A percentile compares a stretch with the other conserved stretches of the same genome.
Conservation (phyloP, 306 rosid genomes). For the Datisca glomerata region DNA sequence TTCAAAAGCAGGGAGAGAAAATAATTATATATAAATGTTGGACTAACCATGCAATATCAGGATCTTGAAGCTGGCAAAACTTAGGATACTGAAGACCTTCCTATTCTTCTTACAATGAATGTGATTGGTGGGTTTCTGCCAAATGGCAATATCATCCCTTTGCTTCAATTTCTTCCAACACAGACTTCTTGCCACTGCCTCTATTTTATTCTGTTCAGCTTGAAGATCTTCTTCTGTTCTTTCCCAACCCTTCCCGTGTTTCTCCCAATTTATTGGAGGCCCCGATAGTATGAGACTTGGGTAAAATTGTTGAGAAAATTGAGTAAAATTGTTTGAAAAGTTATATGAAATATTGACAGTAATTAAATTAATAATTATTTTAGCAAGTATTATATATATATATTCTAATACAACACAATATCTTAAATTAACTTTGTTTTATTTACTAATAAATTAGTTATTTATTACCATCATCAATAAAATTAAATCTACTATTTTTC, state of each 20-base stretch:
- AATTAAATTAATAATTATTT: too few relatives aligned
- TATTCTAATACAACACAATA: too few relatives aligned
- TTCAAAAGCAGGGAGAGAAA: neutral
- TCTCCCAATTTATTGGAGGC: slow-evolving; percentile 86
- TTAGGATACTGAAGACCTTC: slow-evolving; percentile 54
- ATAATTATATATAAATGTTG: neutral
- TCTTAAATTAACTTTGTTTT: too few relatives aligned
- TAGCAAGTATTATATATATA: too few relatives aligned
- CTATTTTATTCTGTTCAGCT: slow-evolving; percentile 58
- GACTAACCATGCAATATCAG: slow-evolving; percentile 86
- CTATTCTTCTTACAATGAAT: slow-evolving; percentile 46
- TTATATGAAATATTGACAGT: too few relatives aligned
- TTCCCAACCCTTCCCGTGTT: slow-evolving; percentile 79
- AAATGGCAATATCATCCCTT: slow-evolving; percentile 68
- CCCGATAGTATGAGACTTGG: slow-evolving; percentile 90
- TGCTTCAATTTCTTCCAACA: slow-evolving; percentile 88
- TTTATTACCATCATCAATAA: too few relatives aligned
- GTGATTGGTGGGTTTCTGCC: slow-evolving; percentile 92
- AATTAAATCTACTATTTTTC: too few relatives aligned
- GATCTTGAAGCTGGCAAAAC: slow-evolving; percentile 53
- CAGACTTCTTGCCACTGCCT: slow-evolving; percentile 58
- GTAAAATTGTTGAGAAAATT: too few relatives aligned
- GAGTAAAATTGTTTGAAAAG: too few relatives aligned
- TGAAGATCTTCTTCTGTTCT: slow-evolving; percentile 55
- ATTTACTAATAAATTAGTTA: too few relatives aligned